Percentiles rank a stretch among this genome's conserved stretches.
Conservation (phyloP, 148 eudicot species). For the Nyssa sinensis region DNA sequence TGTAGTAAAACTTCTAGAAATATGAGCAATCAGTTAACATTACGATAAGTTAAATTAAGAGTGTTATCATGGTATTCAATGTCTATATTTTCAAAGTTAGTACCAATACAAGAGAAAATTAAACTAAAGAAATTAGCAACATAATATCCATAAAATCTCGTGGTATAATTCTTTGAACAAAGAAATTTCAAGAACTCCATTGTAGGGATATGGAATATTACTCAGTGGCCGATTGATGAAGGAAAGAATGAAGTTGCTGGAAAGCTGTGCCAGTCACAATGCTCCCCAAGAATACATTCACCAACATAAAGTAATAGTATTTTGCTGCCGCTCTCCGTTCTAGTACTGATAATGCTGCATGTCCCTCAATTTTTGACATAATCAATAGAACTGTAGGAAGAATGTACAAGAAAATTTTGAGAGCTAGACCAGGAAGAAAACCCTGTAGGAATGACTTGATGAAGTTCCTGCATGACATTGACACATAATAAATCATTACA, state of each 20-base stretch:
- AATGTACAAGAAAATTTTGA: slow-evolving; percentile 71
- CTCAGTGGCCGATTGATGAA: slow-evolving; percentile 85
- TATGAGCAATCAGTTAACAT: not conserved
- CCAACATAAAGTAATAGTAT: slow-evolving; percentile 94
- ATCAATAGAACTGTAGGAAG: slow-evolving; percentile 84
- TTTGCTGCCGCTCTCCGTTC: slow-evolving; percentile 88
- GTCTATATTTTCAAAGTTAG: not conserved
- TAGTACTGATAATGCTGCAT: slow-evolving; percentile 68
- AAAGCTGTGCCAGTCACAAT: slow-evolving; percentile 89
- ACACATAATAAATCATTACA: slow-evolving; percentile 3
- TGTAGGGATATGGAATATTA: slow-evolving; percentile 42
- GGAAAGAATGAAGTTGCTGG: slow-evolving; percentile 80
- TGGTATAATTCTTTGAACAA: not conserved
- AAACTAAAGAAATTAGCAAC: not conserved
- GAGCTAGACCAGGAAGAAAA: slow-evolving; percentile 94
- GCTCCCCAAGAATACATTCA: slow-evolving; percentile 96
- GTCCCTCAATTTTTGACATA: slow-evolving; percentile 94
- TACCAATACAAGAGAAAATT: not conserved
- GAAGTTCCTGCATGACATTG: slow-evolving; percentile 58
- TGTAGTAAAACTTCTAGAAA: not conserved
- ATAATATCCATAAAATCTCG: not conserved
- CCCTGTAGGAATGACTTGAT: slow-evolving; percentile 94
- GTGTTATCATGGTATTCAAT: not conserved
- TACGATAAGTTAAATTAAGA: not conserved
- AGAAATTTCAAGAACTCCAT: not conserved